Evolutionary conservation across 2,329 filamentous ascomycete genomes (phyloP), one percentile per base, ranked within the genome.

Genomic region (Apiospora phragmitis): DNA sequence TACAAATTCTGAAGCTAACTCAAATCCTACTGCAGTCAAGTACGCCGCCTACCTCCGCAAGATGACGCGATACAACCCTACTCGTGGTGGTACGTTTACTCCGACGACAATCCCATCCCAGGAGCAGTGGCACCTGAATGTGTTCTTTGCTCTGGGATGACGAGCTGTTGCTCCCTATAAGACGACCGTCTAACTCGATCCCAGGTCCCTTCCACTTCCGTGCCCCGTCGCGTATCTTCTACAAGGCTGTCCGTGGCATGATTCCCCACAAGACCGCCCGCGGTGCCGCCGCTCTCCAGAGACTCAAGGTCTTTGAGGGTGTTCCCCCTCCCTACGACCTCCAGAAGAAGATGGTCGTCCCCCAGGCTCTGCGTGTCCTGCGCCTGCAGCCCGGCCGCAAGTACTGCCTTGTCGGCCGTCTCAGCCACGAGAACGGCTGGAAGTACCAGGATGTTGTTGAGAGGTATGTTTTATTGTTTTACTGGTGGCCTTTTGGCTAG

Each of bases 141-240:
- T n/a, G n/a, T n/a, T n/a, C n/a, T n/a, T n/a, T n/a, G n/a, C n/a
- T n/a, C n/a, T n/a, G n/a, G n/a, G n/a, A n/a, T n/a, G n/a, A n/a
- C n/a, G n/a, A n/a, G n/a, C n/a, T n/a, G n/a, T n/a, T n/a, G n/a
- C n/a, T n/a, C n/a, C n/a, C n/a, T n/a, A n/a, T n/a, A n/a, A n/a
- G n/a, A n/a, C n/a, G n/a, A n/a, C n/a, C n/a, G n/a, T n/a, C n/a
- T n/a, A n/a, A n/a, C n/a, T n/a, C n/a, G n/a, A n/a, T n/a, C n/a
- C n/a, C n/a, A n/a, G n/a, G n/a, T 89, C 96, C 96, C 86, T 99
- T 98, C 94, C 96, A 99, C 89, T 98, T 98, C 94, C 96, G 96
- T 85, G 94, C 95, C 80, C 96, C 96, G 76, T 97, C 95, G 81
- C 93, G 97, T 87, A 98, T 99, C 90, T 97, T 99, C 93, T 99